phyloP scores from a whole-genome alignment of 1,284 basidiomycete genomes.

The Mrakiaceae sp. region DNA sequence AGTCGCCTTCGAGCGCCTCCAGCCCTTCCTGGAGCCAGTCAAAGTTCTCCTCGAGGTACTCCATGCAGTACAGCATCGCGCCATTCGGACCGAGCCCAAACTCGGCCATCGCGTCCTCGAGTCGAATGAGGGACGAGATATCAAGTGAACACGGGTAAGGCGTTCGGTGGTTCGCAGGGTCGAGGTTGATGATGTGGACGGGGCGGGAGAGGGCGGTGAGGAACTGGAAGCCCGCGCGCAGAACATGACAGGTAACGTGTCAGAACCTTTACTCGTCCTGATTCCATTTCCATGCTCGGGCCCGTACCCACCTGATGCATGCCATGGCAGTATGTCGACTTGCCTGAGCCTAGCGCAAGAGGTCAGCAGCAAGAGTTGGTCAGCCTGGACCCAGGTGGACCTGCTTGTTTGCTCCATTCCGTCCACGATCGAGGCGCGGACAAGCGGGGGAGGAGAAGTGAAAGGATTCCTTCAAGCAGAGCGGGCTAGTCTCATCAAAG shows the following conservation, averaged over 20 bases:
- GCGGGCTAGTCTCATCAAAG: neutral
- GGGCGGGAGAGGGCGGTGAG: slow-evolving; percentile 75
- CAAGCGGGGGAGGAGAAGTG: neutral
- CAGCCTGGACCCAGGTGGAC: neutral
- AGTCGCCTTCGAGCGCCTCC: slow-evolving; percentile 52
- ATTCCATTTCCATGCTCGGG: neutral
- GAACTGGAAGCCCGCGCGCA: slow-evolving; percentile 35
- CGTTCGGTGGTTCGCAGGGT: slow-evolving; percentile 74
- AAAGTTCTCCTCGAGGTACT: slow-evolving; percentile 88
- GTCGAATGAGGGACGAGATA: slow-evolving; percentile 74
- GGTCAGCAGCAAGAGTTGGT: neutral
- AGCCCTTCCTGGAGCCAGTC: slow-evolving; percentile 81
- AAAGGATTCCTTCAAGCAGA: neutral
- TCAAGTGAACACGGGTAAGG: slow-evolving; percentile 85
- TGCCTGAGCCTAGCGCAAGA: slow-evolving; percentile 46
- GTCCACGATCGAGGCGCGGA: neutral
- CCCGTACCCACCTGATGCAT: slow-evolving; percentile 53
- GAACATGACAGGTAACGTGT: neutral
- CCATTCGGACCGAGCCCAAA: slow-evolving; percentile 89
- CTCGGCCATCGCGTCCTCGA: slow-evolving; percentile 78
- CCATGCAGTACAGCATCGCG: slow-evolving; percentile 93
- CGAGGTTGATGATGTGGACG: slow-evolving; percentile 83
- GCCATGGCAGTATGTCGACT: slow-evolving; percentile 88
- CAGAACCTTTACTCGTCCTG: neutral
- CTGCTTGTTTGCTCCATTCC: too few relatives aligned